A percentile compares a stretch with the other conserved stretches of the same genome.
Evolutionary conservation across 192 early-diverging fungal species (phyloP).

Genomic region (Tieghemiomyces parasiticus): DNA sequence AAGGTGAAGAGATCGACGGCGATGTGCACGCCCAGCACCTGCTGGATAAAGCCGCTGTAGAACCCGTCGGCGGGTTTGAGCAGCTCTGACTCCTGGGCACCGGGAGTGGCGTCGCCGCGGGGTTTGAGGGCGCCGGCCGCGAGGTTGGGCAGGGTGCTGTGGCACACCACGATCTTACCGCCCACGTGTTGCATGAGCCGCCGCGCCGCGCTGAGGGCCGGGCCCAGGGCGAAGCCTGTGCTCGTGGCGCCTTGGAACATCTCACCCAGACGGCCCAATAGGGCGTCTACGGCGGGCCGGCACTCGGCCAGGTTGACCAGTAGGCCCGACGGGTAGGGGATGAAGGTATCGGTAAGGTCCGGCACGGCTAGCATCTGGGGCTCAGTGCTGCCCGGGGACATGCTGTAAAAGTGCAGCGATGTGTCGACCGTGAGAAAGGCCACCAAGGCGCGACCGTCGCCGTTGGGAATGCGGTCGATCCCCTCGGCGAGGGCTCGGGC

Average conservation of each 20-base stretch:
- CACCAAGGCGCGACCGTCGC: slow-evolving; percentile 75
- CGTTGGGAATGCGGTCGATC: slow-evolving; percentile 77
- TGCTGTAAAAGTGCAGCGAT: slow-evolving; percentile 82
- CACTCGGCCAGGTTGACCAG: slow-evolving; percentile 80
- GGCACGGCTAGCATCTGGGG: slow-evolving; percentile 91
- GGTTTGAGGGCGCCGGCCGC: slow-evolving; percentile 66
- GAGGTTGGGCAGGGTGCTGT: slow-evolving; percentile 66
- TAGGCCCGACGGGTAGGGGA: slow-evolving; percentile 81
- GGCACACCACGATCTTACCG: slow-evolving; percentile 79
- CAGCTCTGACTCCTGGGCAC: slow-evolving; percentile 75
- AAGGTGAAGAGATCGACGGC: slow-evolving; percentile 81
- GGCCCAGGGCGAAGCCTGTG: slow-evolving; percentile 63
- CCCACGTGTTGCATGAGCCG: slow-evolving; percentile 72
- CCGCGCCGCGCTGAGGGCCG: slow-evolving; percentile 67
- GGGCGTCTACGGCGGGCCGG: slow-evolving; percentile 46
- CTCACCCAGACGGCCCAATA: slow-evolving; percentile 54
- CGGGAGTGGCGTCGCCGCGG: slow-evolving; percentile 78
- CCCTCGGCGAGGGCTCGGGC: slow-evolving; percentile 64
- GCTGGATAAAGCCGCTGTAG: slow-evolving; percentile 86
- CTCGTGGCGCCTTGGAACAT: slow-evolving; percentile 80
- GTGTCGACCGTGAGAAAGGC: slow-evolving; percentile 84
- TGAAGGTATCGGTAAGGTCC: slow-evolving; percentile 77
- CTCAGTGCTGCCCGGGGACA: slow-evolving; percentile 50
- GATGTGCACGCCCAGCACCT: slow-evolving; percentile 81
- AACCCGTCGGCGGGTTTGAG: slow-evolving; percentile 70